Conservation (phyloP, 78 protist species). For the Protostelium mycophagum region DNA sequence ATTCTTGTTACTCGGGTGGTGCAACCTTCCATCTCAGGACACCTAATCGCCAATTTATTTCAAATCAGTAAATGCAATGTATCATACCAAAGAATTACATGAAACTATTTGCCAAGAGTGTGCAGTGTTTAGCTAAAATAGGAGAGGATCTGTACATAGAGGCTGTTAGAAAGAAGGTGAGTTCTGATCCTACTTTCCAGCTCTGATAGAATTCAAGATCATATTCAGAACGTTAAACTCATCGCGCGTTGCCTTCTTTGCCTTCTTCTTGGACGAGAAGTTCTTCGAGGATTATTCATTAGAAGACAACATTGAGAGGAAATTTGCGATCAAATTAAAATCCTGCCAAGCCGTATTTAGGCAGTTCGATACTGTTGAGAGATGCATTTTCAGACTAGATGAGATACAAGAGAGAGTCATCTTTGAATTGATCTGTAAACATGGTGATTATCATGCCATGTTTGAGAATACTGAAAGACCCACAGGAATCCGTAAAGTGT, state of each 20-base stretch:
- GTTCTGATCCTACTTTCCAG: not conserved
- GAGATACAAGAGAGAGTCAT: not conserved
- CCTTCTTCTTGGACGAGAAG: not conserved
- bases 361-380: not conserved
- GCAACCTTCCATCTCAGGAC: too few species aligned
- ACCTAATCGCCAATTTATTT: too few species aligned
- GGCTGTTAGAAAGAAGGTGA: not conserved
- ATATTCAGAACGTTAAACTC: not conserved
- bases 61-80: not conserved
- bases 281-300: not conserved
- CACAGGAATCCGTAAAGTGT: not conserved
- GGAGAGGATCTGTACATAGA: not conserved
- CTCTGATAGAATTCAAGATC: not conserved
- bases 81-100: not conserved
- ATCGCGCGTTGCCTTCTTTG: not conserved
- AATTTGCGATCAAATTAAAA: not conserved
- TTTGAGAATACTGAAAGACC: not conserved
- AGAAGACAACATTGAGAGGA: not conserved
- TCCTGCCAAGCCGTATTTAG: not conserved
- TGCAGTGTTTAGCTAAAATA: not conserved
- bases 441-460: not conserved
- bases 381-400: not conserved
- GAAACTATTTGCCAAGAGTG: not conserved
- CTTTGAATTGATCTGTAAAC: not conserved
- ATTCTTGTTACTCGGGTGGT: too few species aligned